Evolutionary conservation across 768 basidiomycete genomes (phyloP).

Genomic region (Trametes sanguinea): DNA sequence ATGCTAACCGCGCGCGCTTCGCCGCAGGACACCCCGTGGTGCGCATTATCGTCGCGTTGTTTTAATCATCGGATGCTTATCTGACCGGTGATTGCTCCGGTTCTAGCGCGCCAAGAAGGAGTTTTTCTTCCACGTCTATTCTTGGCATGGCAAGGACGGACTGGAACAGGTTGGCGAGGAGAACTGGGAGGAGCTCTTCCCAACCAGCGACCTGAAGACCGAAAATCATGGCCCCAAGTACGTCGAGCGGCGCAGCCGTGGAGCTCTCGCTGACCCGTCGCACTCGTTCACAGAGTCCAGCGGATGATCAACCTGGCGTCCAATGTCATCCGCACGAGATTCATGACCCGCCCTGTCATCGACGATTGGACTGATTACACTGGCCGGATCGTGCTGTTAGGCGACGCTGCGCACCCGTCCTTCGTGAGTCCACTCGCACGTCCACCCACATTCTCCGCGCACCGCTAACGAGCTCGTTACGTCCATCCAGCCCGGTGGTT

Average conservation of each 20-base stretch:
- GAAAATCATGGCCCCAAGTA: conserved; percentile 43
- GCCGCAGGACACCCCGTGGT: conserved; percentile 29
- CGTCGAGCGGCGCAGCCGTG: background rate
- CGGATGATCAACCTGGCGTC: conserved; percentile 38
- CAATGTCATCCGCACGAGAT: conserved; percentile 40
- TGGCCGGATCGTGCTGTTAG: conserved; percentile 53
- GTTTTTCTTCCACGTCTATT: conserved; percentile 39
- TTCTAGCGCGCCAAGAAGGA: conserved; percentile 42
- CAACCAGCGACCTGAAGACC: conserved; percentile 38
- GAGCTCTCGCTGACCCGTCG: conserved; percentile 24
- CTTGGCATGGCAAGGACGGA: conserved; percentile 37
- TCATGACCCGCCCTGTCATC: conserved; percentile 36
- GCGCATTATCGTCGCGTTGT: background rate
- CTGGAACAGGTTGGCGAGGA: conserved; percentile 36
- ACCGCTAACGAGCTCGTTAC: conserved; percentile 2
- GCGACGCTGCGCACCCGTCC: conserved; percentile 62
- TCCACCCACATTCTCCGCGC: background rate
- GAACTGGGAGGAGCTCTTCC: conserved; percentile 37
- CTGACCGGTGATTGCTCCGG: background rate
- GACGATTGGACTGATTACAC: conserved; percentile 53
- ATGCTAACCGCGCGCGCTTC: conserved; percentile 4
- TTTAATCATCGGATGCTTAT: background rate
- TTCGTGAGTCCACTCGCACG: conserved; percentile 39
- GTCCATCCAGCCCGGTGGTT: conserved; percentile 50
- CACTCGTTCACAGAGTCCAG: conserved; percentile 28